Base-by-base conservation (phyloP, 2,329 filamentous ascomycete species). In the Fusarium abutilonis region DNA sequence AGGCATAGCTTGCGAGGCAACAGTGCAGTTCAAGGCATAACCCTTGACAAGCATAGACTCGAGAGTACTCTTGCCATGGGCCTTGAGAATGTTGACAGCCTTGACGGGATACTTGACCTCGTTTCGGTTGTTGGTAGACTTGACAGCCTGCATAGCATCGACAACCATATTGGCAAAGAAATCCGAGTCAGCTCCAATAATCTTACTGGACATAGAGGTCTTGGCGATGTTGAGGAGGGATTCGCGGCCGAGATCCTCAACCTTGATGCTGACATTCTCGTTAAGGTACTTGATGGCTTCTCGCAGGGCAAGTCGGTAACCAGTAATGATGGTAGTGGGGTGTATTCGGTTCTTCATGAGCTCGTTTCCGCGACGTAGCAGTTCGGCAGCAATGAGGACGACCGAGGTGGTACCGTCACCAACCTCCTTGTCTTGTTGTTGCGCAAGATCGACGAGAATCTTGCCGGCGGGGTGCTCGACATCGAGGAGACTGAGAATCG, bases 291-390 rank as follows among this genome's bases (percentile, higher is more conserved):
- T 96, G 75, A 99, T 89, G 56, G 95, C 95, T 83, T 99, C 95
- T 73, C 95, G 87, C 69, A 99, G 85, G 60, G 95, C 95, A 72
- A 99, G 86, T 73, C 95, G 87, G 85, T 99, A 99, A 73, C 95
- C 95, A 62, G 93, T 98, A 76, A 99, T 99, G 80, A 99, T 98
- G 60, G 96, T 99, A 23, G 95, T 99, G 53, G 95, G 96, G 81
- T 99, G 95, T 86, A 99, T 99, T 77, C 93, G 91, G 86, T 98
- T 99, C 85, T 95, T 97, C 91, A 98, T 96, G 68, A 99, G 86
- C 81, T 99, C 95, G 82, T 99, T 99, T 64, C 89, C 95, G 78
- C 95, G 86, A 76, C 91, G 88, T 73, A 99, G 83, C 67, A 99
- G 89, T 82, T 99, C 95, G 60, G 95, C 92, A 48, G 95, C 95